These are phyloP conservation scores for Dalbergia oliveri DNA, from an alignment of 306 rosid species.

Conservation along the genomic window DNA sequence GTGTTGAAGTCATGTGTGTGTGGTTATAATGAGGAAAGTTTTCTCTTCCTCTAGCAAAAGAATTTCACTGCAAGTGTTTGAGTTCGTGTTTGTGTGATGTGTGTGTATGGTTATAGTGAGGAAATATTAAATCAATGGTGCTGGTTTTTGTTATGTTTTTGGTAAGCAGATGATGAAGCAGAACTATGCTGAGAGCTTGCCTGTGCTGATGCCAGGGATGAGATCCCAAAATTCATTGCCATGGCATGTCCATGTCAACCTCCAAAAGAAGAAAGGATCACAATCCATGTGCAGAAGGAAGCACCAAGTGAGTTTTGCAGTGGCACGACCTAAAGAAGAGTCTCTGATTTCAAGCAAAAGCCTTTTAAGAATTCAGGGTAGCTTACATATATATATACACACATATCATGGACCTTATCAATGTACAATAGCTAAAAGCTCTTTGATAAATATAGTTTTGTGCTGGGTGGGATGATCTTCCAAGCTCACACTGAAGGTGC, in stretches of 20 bases:
- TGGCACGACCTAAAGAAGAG: conserved; percentile 13
- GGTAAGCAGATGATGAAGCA: conserved; percentile 55
- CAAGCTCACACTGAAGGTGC: conserved; percentile 36
- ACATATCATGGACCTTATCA: conserved; percentile 10
- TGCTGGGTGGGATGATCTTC: conserved; percentile 34
- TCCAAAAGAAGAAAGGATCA: conserved; percentile 54
- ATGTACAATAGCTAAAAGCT: conserved; percentile 4
- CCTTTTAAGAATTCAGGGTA: conserved; percentile 34
- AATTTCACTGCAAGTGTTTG: no score
- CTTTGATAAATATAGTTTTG: conserved; percentile 20
- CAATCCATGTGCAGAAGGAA: conserved; percentile 51
- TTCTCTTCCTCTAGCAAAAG: no score
- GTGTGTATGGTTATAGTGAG: neutral
- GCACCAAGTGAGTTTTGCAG: conserved; percentile 20
- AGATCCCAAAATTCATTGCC: conserved; percentile 78
- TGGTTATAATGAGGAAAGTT: no score
- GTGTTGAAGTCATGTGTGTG: no score
- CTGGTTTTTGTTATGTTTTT: neutral
- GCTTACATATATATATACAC: neutral
- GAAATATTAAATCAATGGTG: neutral
- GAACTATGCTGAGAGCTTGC: conserved; percentile 51
- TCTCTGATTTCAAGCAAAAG: neutral
- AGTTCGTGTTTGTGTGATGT: no score
- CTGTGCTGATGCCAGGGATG: conserved; percentile 89
- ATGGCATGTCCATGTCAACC: conserved; percentile 73